phyloP scores from a whole-genome alignment of 495 filamentous ascomycete genomes.

The Aspergillus kassunensis region DNA sequence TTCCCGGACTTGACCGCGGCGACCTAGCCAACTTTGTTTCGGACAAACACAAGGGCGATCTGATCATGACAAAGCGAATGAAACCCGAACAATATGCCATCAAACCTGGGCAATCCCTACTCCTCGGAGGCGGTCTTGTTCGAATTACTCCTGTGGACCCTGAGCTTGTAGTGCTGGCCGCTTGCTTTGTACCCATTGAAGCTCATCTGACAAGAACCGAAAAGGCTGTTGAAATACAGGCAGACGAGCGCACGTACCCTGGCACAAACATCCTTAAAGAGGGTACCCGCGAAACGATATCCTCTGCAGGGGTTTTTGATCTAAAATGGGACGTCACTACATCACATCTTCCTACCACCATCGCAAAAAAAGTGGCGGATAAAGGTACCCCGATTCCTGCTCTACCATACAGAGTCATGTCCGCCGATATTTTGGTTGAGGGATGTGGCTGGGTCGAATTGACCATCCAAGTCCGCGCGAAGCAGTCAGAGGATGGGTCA shows the following conservation, averaged over 20 bases:
- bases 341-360: conserved; percentile 34
- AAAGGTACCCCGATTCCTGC: conserved; percentile 23
- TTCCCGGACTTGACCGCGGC: conserved; percentile 78
- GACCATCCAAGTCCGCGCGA: conserved; percentile 69
- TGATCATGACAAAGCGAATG: conserved; percentile 73
- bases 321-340: conserved; percentile 79
- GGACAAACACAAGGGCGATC: conserved; percentile 54
- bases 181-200: conserved; percentile 71
- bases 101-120: conserved; percentile 74
- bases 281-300: conserved; percentile 48
- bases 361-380: conserved; percentile 36
- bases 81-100: conserved; percentile 64
- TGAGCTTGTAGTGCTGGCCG: conserved; percentile 61
- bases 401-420: conserved; percentile 74
- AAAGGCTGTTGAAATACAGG: conserved; percentile 69
- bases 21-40: conserved; percentile 65
- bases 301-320: conserved; percentile 67
- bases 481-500: conserved; percentile 20
- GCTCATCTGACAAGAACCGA: conserved; percentile 71
- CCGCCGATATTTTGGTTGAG: conserved; percentile 82
- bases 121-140: conserved; percentile 80
- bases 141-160: conserved; percentile 74
- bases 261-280: conserved; percentile 58
- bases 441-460: conserved; percentile 93
- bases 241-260: conserved; percentile 47